Evolutionary conservation across 805 yeast species (phyloP), one percentile per base, ranked within the genome.

Genomic region (Metschnikowia arizonensis): DNA sequence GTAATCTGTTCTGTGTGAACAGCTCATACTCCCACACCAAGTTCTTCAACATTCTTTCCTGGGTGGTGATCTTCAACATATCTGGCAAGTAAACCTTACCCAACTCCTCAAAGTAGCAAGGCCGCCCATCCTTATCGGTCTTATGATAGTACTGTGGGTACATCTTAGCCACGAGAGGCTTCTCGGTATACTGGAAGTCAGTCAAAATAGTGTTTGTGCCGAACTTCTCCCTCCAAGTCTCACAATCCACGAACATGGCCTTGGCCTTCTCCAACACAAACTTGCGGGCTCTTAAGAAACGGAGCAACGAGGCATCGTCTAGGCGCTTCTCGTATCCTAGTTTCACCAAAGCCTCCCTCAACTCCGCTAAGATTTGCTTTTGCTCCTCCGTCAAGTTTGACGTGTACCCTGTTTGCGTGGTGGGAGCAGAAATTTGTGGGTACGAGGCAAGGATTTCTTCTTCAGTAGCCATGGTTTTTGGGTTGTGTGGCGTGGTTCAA

Each of bases 141-240:
- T 93, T 90, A 73, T 93, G 98, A 68, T 93, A 93, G 72, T 90
- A 93, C 71, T 90, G 97, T 29, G 99, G 99, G 66, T 93, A 93
- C 67, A 74, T 84, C 61, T 80, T 76, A 50, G 96, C 96, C 53
- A 90, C 97, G 42, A 79, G 66, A 23, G 93, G 85, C 72, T 93
- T 93, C 73, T 93, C 99, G n/a, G 79, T 82, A 71, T 91, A 93
- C 50, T 86, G 82, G 77, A 91, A 93, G 63, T 88, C 96, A 56
- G 76, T 73, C 60, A 93, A 75, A 53, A 93, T 85, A 37, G 91
- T 87, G 68, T 91, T 85, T 29, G 89, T 81, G 50, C 96, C 97
- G 56, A 76, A 88, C 50, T 82, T 86, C 60, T 78, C 69, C 66
- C 99, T 82, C 99, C 99, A 93, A 50, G 78, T 79, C 70, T 93